Conservation (phyloP, 2,329 filamentous ascomycete species). For the Fusarium foetens region DNA sequence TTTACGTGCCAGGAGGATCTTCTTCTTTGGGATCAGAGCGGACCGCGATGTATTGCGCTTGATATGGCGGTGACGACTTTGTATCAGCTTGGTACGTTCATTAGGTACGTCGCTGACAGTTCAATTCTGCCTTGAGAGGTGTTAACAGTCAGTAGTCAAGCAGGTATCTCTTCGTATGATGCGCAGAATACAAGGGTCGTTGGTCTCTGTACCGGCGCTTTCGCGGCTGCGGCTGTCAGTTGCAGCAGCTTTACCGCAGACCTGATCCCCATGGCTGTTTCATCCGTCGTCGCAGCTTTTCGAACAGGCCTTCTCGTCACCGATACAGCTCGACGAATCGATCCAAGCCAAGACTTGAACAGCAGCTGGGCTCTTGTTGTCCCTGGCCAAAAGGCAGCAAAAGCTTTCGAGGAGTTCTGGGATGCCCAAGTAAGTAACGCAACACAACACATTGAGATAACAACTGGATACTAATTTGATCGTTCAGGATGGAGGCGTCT, state of each 20-base stretch:
- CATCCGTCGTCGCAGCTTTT: constrained; percentile 29
- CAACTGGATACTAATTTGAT: background rate
- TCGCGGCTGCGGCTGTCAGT: constrained; percentile 35
- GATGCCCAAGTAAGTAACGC: background rate
- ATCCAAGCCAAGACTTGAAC: constrained; percentile 6
- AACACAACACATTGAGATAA: too few relatives aligned
- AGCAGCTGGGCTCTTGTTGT: constrained; percentile 36
- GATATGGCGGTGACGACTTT: constrained; percentile 39
- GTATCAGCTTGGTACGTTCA: constrained; percentile 35
- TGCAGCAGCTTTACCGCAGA: constrained; percentile 36
- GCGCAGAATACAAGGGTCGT: constrained; percentile 25
- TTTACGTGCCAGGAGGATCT: constrained; percentile 37
- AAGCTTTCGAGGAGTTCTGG: constrained; percentile 7
- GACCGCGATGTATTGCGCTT: constrained; percentile 30
- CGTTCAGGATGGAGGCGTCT: background rate
- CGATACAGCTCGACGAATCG: constrained; percentile 21
- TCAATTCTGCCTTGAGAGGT: accelerated
- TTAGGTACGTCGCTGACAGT: background rate
- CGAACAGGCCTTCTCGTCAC: constrained; percentile 29
- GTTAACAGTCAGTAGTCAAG: background rate
- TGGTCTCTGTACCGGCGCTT: constrained; percentile 37
- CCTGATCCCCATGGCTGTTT: constrained; percentile 27
- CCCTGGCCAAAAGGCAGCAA: constrained; percentile 13
- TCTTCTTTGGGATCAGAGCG: constrained; percentile 29
- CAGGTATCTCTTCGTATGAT: constrained; percentile 28